A percentile compares a stretch with the other conserved stretches of the same genome.
These are phyloP conservation scores for Fusarium avenaceum DNA, from an alignment of 2,329 filamentous ascomycete genomes.

Conservation along the genomic window DNA sequence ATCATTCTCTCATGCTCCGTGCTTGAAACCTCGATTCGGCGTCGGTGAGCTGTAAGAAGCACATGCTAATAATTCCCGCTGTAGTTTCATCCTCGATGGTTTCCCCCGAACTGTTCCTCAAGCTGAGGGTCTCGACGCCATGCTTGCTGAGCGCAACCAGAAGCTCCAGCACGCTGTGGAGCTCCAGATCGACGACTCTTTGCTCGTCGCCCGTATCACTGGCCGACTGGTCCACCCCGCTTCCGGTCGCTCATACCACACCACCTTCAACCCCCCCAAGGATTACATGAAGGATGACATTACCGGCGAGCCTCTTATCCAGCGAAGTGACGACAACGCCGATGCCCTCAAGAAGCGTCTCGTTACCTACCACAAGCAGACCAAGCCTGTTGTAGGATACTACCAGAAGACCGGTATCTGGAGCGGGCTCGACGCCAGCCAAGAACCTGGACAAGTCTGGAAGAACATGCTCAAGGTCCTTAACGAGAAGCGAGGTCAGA, in stretches of 20 bases:
- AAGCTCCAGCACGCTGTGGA: slow-evolving; percentile 95
- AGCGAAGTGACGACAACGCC: slow-evolving; percentile 97
- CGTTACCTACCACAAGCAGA: slow-evolving; percentile 93
- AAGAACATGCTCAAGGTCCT: slow-evolving; percentile 91
- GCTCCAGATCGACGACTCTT: slow-evolving; percentile 94
- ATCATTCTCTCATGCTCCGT: slow-evolving; percentile 3
- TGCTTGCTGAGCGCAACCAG: slow-evolving; percentile 84
- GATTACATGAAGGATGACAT: slow-evolving; percentile 93
- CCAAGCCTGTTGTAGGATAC: slow-evolving; percentile 90
- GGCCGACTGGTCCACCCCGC: slow-evolving; percentile 96
- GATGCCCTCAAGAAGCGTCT: slow-evolving; percentile 96
- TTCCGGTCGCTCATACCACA: slow-evolving; percentile 97
- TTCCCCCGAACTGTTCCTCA: slow-evolving; percentile 98
- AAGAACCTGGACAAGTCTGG: slow-evolving; percentile 97
- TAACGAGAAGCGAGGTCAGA: slow-evolving; percentile 60
- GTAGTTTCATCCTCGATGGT: slow-evolving; percentile 97
- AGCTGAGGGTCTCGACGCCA: slow-evolving; percentile 92
- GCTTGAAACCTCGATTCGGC: slow-evolving; percentile 14
- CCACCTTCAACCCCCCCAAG: slow-evolving; percentile 98
- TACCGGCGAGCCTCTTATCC: slow-evolving; percentile 95
- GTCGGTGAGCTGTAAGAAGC: slow-evolving; percentile 26
- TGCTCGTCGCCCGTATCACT: slow-evolving; percentile 95
- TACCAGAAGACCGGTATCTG: slow-evolving; percentile 99
- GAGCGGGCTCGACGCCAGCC: slow-evolving; percentile 94
- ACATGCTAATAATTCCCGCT: slow-evolving; percentile 39